These are phyloP conservation scores for Samsoniella hepiali DNA, from an alignment of 2,329 filamentous ascomycete genomes.

Conservation along the genomic window DNA sequence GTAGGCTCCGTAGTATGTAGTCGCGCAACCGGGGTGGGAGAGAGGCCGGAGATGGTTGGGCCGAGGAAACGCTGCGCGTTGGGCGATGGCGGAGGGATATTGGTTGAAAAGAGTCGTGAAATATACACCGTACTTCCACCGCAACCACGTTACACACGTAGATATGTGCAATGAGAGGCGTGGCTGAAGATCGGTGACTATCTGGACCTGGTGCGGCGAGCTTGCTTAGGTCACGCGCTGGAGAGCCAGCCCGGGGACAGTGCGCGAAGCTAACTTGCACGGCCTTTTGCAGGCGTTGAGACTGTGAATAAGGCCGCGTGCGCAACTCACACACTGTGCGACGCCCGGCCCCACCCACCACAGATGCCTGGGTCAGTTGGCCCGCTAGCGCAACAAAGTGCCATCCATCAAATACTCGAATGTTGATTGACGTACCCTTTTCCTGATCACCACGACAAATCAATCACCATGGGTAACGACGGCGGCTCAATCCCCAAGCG, in stretches of 20 bases:
- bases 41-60: neutral
- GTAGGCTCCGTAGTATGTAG: neutral
- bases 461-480: constrained; percentile 80
- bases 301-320: neutral
- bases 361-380: neutral
- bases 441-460: constrained; percentile 17
- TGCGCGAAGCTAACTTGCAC: neutral
- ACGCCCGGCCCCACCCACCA: constrained; percentile 9
- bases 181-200: neutral
- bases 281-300: neutral
- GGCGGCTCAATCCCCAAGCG: constrained; percentile 95
- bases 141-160: constrained; percentile 9
- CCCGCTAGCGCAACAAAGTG: neutral
- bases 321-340: constrained; percentile 1
- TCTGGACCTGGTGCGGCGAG: neutral
- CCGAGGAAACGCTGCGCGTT: neutral
- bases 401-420: neutral
- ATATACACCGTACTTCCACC: neutral
- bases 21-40: neutral
- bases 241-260: neutral
- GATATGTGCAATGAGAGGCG: neutral
- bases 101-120: neutral
- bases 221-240: neutral
- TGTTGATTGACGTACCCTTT: neutral
- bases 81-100: neutral